Evolutionary conservation across 331 rosid genomes (phyloP), one percentile per base, ranked within the genome.

Genomic region (Malus hybrid): DNA sequence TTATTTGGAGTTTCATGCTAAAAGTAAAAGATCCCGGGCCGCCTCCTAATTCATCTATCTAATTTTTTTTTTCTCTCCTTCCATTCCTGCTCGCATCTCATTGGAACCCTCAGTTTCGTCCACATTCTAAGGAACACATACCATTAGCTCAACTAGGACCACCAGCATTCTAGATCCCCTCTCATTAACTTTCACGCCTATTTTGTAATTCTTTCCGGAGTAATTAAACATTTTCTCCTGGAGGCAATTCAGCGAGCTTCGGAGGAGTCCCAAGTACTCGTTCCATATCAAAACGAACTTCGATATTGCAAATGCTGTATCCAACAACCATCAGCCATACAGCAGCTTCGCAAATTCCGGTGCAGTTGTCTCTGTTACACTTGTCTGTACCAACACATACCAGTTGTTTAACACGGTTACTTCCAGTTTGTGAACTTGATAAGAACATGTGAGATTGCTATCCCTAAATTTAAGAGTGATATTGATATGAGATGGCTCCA

Each of bases 311-410:
- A 68, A 95, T 78, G 87, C 99, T 85, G 85, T 95, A 95, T 32
- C 97, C 98, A 1, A 95, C 99, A 73, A 95, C 97, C 98, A 95
- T 95, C 75, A 95, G 83, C 99, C 99, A 92, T 83, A 95, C 46
- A 95, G 87, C 82, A 95, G 89, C 78, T 92, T 95, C 5, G 88
- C 98, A 50, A 95, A 91, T 83, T 95, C 99, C 3, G 96, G 80
- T 46, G 97, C 93, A 57, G 86, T 89, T 5, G 97, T 82, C 86
- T 90, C 96, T 0, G 89, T 85, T 70, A 87, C 85, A 52, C 86
- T 89, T 22, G 97, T 89, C 99, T 95, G 81, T 69, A 75, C 50
- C 22, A 76, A 50, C 66, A 39, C 42, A 36, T 36, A 7, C 42
- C 42, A 7, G 42, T 36, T 36, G 42, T 36, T 36, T 1, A 33